Evolutionary conservation across 2,329 filamentous ascomycete species (phyloP).

Genomic region (Penicillium sclerotigenum): DNA sequence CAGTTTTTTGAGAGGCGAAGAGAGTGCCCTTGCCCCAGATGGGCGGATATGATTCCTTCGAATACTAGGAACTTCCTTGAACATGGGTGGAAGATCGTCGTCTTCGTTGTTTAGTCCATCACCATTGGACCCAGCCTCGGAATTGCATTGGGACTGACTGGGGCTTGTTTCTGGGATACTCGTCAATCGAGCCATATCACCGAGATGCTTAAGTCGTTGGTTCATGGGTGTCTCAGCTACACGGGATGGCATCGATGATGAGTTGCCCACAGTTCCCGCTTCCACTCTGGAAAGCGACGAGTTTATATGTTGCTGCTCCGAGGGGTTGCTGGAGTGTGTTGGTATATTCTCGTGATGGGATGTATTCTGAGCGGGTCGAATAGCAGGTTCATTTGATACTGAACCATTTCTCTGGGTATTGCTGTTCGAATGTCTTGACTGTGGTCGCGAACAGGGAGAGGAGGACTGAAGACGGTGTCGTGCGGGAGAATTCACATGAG

Average conservation of each 20-base stretch:
- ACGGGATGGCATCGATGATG: constrained; percentile 40
- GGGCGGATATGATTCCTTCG: constrained; percentile 22
- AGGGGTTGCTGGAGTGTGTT: constrained; percentile 17
- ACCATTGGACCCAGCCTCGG: constrained; percentile 23
- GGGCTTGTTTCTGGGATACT: constrained; percentile 42
- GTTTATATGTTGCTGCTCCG: constrained; percentile 2
- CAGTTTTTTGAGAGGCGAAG: constrained; percentile 31
- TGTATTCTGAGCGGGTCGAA: constrained; percentile 4
- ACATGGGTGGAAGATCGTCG: constrained; percentile 37
- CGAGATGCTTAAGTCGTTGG: constrained; percentile 19
- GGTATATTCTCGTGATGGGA: constrained; percentile 8
- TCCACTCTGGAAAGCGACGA: constrained; percentile 8
- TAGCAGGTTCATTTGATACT: constrained; percentile 3
- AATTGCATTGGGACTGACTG: constrained; percentile 24
- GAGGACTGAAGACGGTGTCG: constrained; percentile 22
- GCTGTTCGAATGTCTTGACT: constrained; percentile 4
- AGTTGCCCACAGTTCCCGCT: constrained; percentile 24
- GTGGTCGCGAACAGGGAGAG: constrained; percentile 23
- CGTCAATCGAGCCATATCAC: constrained; percentile 31
- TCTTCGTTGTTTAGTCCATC: constrained; percentile 35
- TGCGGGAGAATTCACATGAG: constrained; percentile 13
- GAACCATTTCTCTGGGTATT: not conserved
- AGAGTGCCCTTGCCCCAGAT: constrained; percentile 18
- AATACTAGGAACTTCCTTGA: constrained; percentile 16
- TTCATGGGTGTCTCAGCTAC: constrained; percentile 42